Conservation (phyloP, 148 eudicot species). For the Persicaria maculosa region DNA sequence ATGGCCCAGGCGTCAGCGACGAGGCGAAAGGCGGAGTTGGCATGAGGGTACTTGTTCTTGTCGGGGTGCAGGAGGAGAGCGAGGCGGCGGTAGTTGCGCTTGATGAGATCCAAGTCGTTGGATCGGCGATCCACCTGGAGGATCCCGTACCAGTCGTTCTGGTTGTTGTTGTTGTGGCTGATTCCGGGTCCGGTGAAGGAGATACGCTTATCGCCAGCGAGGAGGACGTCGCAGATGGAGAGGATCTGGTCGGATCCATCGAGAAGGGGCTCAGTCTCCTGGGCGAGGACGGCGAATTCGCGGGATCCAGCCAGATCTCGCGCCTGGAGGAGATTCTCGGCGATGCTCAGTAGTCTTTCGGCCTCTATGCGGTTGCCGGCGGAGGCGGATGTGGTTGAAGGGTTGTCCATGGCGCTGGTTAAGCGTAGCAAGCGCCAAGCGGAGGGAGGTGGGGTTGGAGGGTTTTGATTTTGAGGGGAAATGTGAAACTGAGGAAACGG, state of each 20-base stretch:
- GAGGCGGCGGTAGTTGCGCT: conserved; percentile 63
- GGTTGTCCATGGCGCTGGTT: background rate
- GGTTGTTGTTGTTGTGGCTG: conserved; percentile 21
- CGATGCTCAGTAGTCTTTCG: conserved; percentile 53
- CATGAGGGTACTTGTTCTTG: conserved; percentile 50
- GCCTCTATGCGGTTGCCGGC: conserved; percentile 46
- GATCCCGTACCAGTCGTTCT: conserved; percentile 61
- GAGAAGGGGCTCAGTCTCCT: conserved; percentile 66
- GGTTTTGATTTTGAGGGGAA: background rate
- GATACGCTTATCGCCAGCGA: conserved; percentile 51
- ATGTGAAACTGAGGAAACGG: background rate
- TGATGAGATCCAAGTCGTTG: conserved; percentile 46
- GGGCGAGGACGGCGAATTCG: conserved; percentile 86
- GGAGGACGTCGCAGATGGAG: conserved; percentile 65
- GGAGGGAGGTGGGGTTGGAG: background rate
- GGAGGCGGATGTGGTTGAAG: background rate
- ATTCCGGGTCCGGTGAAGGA: background rate
- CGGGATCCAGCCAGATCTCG: conserved; percentile 57
- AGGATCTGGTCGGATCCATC: conserved; percentile 88
- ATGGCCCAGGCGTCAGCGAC: conserved; percentile 80
- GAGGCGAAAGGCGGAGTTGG: conserved; percentile 66
- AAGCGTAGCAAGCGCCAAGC: background rate
- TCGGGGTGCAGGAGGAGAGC: conserved; percentile 86
- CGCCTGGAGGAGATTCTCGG: conserved; percentile 63
- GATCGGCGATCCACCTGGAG: conserved; percentile 48